Percentiles rank a stretch among this genome's conserved stretches.
phyloP scores from a whole-genome alignment of 495 filamentous ascomycete genomes.

The Mytilinidion resinicola region DNA sequence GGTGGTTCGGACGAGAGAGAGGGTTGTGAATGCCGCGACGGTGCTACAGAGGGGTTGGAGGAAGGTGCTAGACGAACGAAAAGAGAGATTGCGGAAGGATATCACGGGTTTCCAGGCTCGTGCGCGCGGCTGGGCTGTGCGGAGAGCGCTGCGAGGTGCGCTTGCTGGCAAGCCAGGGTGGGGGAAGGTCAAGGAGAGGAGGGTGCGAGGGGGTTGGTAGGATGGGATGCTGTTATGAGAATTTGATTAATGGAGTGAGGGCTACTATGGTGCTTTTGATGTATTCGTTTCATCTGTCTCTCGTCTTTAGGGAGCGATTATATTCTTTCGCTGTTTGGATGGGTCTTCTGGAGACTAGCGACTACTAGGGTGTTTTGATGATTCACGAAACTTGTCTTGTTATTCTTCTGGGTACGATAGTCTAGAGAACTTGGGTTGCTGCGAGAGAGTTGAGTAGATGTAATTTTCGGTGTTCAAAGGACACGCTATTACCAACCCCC shows the following conservation, averaged over 20 bases:
- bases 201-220: slow-evolving; percentile 19
- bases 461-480: no score
- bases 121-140: slow-evolving; percentile 35
- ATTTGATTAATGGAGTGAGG: background rate
- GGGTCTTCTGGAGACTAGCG: no score
- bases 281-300: no score
- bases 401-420: no score
- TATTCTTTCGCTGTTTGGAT: no score
- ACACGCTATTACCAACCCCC: no score
- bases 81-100: slow-evolving; percentile 24
- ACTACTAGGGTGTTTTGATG: no score
- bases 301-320: no score
- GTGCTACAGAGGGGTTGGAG: slow-evolving; percentile 41
- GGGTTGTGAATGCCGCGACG: slow-evolving; percentile 29
- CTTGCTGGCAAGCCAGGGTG: background rate
- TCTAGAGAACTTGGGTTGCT: no score
- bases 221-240: slow-evolving; percentile 1
- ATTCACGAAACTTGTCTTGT: no score
- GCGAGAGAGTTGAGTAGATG: no score
- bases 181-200: slow-evolving; percentile 13
- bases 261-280: no score
- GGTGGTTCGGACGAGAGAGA: slow-evolving; percentile 30
- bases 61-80: slow-evolving; percentile 27
- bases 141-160: slow-evolving; percentile 19
- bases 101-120: slow-evolving; percentile 35